Conservation (phyloP, 148 eudicot genomes). For the Chenopodium berlandieri region DNA sequence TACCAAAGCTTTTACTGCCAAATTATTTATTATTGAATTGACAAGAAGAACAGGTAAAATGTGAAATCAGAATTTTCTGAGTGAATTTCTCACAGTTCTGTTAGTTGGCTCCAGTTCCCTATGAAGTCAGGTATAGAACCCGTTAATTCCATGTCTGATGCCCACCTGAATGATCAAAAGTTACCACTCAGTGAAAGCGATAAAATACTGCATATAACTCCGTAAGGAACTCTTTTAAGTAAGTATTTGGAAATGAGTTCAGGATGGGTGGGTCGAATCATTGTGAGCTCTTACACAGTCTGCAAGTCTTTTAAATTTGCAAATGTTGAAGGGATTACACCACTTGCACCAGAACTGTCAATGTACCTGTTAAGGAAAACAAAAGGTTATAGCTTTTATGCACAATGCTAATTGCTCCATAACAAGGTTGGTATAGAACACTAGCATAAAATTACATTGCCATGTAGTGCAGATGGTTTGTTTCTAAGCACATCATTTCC, state of each 20-base stretch:
- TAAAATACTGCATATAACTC: neutral
- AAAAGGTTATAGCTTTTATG: neutral
- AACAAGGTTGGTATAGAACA: no score
- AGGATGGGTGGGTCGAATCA: no score
- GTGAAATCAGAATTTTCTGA: neutral
- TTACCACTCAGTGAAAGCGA: constrained; percentile 1
- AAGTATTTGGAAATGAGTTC: neutral
- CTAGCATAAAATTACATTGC: no score
- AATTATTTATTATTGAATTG: neutral
- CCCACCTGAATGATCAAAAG: constrained; percentile 56
- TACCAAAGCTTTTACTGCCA: no score
- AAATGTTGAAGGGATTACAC: constrained; percentile 9
- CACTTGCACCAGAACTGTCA: constrained; percentile 12
- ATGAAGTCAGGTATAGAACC: constrained; percentile 70
- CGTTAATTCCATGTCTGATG: constrained; percentile 58
- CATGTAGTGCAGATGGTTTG: no score
- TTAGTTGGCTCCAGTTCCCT: constrained; percentile 59
- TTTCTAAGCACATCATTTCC: no score
- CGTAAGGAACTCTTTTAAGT: neutral
- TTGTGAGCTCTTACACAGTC: neutral
- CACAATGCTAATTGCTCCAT: no score
- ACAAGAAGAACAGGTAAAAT: neutral
- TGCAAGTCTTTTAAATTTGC: neutral
- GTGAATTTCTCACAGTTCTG: constrained; percentile 36
- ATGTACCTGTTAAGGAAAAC: neutral